Conservation (phyloP, 306 rosid genomes). For the Purshia tridentata region DNA sequence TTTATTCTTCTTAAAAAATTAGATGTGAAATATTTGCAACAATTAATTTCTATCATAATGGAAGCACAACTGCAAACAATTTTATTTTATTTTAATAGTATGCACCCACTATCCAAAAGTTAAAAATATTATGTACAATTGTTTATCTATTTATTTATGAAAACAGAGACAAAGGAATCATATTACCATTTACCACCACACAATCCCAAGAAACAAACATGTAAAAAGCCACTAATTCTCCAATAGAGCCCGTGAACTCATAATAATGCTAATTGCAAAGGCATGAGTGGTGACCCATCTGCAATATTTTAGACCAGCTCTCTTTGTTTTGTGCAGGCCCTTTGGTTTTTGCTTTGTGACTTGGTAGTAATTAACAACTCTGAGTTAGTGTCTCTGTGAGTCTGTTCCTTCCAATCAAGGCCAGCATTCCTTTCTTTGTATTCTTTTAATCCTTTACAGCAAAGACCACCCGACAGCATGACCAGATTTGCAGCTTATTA, state of each 20-base stretch:
- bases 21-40: neutral
- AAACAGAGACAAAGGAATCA: slow-evolving; percentile 13
- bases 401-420: slow-evolving; percentile 63
- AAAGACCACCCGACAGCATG: slow-evolving; percentile 51
- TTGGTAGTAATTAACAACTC: slow-evolving; percentile 36
- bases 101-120: slow-evolving; percentile 8
- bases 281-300: slow-evolving; percentile 24
- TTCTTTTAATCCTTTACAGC: slow-evolving; percentile 38
- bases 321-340: slow-evolving; percentile 23
- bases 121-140: neutral
- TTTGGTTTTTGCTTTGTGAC: slow-evolving; percentile 31
- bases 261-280: slow-evolving; percentile 25
- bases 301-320: slow-evolving; percentile 8
- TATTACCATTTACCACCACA: slow-evolving; percentile 9
- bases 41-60: neutral
- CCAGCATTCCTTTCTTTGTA: slow-evolving; percentile 41
- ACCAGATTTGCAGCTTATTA: slow-evolving; percentile 46
- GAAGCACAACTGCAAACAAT: neutral
- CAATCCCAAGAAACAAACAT: slow-evolving; percentile 16
- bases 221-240: slow-evolving; percentile 4
- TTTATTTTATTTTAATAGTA: neutral
- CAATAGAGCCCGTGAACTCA: slow-evolving; percentile 31
- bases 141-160: neutral
- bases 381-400: slow-evolving; percentile 20
- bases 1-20: neutral